Evolutionary conservation across 73 alveolate genomes (phyloP).

Genomic region (Uronychia binucleata): DNA sequence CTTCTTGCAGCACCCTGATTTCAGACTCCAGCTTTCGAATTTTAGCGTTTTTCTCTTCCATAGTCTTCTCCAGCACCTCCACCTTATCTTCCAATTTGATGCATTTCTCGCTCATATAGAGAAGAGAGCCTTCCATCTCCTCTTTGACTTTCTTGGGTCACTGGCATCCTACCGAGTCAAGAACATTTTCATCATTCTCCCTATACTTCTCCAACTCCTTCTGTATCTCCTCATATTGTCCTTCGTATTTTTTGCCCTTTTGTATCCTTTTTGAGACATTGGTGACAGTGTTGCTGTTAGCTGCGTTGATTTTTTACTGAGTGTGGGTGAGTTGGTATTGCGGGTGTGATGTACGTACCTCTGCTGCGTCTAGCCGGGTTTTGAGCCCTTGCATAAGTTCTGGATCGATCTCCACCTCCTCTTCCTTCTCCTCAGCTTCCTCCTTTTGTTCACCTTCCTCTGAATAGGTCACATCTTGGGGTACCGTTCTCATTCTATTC

Average conservation of each 20-base stretch:
- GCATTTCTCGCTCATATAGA: background rate
- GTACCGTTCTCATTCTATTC: no score
- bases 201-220: background rate
- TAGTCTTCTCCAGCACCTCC: background rate
- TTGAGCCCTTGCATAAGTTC: background rate
- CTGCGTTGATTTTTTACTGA: background rate
- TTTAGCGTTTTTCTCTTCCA: background rate
- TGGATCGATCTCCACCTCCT: background rate
- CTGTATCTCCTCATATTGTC: background rate
- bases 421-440: background rate
- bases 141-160: background rate
- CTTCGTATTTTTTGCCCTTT: background rate
- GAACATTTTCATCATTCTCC: background rate
- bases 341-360: background rate
- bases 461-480: background rate
- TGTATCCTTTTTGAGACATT: background rate
- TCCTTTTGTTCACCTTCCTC: background rate
- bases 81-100: background rate
- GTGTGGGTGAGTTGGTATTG: background rate
- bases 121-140: background rate
- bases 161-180: background rate
- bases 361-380: background rate
- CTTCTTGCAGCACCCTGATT: background rate
- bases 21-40: background rate
- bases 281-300: background rate